A percentile compares a stretch with the other conserved stretches of the same genome.
Evolutionary conservation across 1,139 yeast genomes (phyloP).

Genomic region (Blastobotrys petasosporus): DNA sequence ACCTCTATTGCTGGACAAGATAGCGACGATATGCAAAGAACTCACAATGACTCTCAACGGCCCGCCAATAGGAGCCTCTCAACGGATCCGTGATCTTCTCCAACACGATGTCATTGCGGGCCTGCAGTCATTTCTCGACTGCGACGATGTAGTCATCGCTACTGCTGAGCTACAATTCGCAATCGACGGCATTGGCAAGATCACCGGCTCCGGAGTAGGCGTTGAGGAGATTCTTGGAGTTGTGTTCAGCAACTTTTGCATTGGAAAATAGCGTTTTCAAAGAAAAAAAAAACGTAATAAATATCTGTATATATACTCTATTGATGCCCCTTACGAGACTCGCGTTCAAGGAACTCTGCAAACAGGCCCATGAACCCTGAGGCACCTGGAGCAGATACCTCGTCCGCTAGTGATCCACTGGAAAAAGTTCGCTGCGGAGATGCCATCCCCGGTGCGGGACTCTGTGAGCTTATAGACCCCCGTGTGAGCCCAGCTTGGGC

Average conservation of each 20-base stretch:
- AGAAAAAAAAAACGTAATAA: not conserved
- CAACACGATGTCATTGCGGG: conserved; percentile 69
- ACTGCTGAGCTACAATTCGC: conserved; percentile 70
- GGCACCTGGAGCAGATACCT: conserved; percentile 31
- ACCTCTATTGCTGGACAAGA: conserved; percentile 36
- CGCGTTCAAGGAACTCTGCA: conserved; percentile 86
- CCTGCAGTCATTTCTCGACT: conserved; percentile 51
- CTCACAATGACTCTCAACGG: conserved; percentile 28
- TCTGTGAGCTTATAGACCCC: conserved; percentile 16
- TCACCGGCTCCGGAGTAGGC: conserved; percentile 85
- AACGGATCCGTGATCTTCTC: conserved; percentile 68
- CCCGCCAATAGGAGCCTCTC: conserved; percentile 50
- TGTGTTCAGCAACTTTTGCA: conserved; percentile 86
- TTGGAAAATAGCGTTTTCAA: conserved; percentile 57
- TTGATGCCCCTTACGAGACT: conserved; percentile 28
- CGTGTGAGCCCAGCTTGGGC: conserved; percentile 76
- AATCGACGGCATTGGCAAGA: conserved; percentile 82
- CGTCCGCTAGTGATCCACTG: conserved; percentile 15
- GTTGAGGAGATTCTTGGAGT: conserved; percentile 88
- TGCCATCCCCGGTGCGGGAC: conserved; percentile 22
- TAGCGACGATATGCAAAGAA: conserved; percentile 43
- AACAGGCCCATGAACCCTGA: conserved; percentile 81
- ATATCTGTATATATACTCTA: not conserved
- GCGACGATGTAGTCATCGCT: conserved; percentile 73
- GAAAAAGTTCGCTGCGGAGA: conserved; percentile 20